A percentile compares a stretch with the other conserved stretches of the same genome.
Evolutionary conservation across 306 rosid species (phyloP).

Genomic region (Abrus precatorius): DNA sequence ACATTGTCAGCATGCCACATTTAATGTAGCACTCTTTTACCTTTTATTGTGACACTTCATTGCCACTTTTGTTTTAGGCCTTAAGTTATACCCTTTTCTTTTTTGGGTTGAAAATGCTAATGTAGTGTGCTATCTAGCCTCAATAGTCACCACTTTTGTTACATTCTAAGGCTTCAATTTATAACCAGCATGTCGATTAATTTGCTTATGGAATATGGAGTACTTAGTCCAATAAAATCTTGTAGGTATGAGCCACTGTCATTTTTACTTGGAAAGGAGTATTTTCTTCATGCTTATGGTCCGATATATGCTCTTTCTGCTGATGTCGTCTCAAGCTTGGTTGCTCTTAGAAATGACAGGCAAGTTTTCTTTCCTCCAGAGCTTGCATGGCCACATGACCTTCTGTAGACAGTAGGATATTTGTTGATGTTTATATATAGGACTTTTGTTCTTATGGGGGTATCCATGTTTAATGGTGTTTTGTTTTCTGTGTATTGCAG

Average conservation of each 20-base stretch:
- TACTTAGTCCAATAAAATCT: constrained; percentile 17
- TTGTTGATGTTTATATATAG: constrained; percentile 15
- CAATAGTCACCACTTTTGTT: not conserved
- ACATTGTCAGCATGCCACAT: not conserved
- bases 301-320: constrained; percentile 94
- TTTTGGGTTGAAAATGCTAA: constrained; percentile 1
- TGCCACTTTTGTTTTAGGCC: not conserved
- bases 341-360: constrained; percentile 87
- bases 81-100: not conserved
- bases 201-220: constrained; percentile 6
- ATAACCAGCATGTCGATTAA: constrained; percentile 12
- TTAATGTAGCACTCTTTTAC: not conserved
- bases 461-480: constrained; percentile 2
- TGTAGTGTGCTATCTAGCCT: constrained; percentile 18
- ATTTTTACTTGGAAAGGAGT: constrained; percentile 89
- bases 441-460: not conserved
- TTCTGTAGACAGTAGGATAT: not conserved
- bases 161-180: not conserved
- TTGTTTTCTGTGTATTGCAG: constrained; percentile 9
- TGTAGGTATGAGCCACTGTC: constrained; percentile 91
- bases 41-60: not conserved
- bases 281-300: constrained; percentile 97
- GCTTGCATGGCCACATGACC: constrained; percentile 35
- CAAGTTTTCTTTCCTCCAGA: constrained; percentile 50
- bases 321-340: constrained; percentile 97